phyloP scores from a whole-genome alignment of 495 filamentous ascomycete species.

The Lasiosphaeris hirsuta region DNA sequence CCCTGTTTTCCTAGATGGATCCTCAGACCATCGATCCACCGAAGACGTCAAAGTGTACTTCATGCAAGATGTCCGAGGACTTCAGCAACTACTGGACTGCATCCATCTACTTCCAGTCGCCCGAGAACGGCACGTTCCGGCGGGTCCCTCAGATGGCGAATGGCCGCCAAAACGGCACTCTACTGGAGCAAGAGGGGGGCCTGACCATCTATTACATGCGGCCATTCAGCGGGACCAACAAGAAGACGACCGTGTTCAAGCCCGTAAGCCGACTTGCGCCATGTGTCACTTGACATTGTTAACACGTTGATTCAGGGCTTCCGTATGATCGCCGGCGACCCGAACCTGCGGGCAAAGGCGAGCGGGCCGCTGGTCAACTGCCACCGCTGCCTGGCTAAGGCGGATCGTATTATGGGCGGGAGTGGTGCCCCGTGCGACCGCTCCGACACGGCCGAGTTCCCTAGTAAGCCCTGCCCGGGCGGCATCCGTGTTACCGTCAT shows the following conservation, averaged over 20 bases:
- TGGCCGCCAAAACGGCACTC: slow-evolving; percentile 28
- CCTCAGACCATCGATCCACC: slow-evolving; percentile 32
- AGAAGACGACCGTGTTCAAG: slow-evolving; percentile 32
- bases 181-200: slow-evolving; percentile 40
- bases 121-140: slow-evolving; percentile 40
- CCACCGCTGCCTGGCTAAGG: slow-evolving; percentile 64
- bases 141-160: slow-evolving; percentile 45
- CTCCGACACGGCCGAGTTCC: slow-evolving; percentile 11
- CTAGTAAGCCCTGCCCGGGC: slow-evolving; percentile 15
- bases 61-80: slow-evolving; percentile 35
- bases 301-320: slow-evolving; percentile 38
- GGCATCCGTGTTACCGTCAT: slow-evolving; percentile 11
- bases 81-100: slow-evolving; percentile 48
- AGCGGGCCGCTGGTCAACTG: slow-evolving; percentile 49
- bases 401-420: slow-evolving; percentile 34
- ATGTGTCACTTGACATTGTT: not conserved
- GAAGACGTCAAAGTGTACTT: slow-evolving; percentile 35
- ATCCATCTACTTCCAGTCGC: slow-evolving; percentile 41
- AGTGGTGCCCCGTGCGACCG: slow-evolving; percentile 11
- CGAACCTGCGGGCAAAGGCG: slow-evolving; percentile 44
- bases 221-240: slow-evolving; percentile 38
- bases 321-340: slow-evolving; percentile 71
- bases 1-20: slow-evolving; percentile 27
- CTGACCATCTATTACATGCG: slow-evolving; percentile 46
- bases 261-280: slow-evolving; percentile 18